phyloP scores from a whole-genome alignment of 305 asterid species.

The Galium porrigens region DNA sequence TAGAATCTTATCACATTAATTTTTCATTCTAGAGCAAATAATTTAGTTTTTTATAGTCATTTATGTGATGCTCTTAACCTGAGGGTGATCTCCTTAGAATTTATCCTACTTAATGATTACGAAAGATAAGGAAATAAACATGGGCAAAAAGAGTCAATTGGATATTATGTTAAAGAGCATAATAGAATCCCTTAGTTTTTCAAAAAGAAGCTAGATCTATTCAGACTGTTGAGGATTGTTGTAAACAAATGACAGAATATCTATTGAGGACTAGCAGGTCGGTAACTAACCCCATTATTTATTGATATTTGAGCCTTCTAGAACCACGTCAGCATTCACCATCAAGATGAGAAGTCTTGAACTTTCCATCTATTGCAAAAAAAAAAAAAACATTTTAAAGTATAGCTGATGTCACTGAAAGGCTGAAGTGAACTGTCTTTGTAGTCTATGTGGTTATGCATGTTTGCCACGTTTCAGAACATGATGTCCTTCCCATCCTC shows the following conservation, averaged over 20 bases:
- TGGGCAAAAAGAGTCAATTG: not conserved
- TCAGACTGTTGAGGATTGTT: not conserved
- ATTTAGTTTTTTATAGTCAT: not conserved
- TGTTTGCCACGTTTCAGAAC: not conserved
- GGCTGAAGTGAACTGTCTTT: not conserved
- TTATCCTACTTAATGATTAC: not conserved
- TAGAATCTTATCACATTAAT: not conserved
- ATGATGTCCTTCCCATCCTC: not conserved
- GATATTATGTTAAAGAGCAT: not conserved
- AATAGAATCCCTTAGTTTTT: not conserved
- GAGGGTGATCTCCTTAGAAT: not conserved
- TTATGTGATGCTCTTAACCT: not conserved
- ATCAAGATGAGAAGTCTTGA: not conserved
- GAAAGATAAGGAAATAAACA: slow-evolving; percentile 1
- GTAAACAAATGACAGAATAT: slow-evolving; percentile 1
- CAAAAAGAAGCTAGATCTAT: not conserved
- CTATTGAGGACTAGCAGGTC: not conserved
- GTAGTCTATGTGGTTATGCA: not conserved
- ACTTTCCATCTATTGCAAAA: not conserved
- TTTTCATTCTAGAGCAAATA: not conserved
- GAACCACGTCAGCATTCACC: not conserved
- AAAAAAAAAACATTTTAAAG: not conserved
- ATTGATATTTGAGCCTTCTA: not conserved
- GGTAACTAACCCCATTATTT: not conserved
- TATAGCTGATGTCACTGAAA: not conserved